These are phyloP conservation scores for Rhynchospora pubera DNA, from an alignment of 176 grass and related monocot species.

Conservation along the genomic window DNA sequence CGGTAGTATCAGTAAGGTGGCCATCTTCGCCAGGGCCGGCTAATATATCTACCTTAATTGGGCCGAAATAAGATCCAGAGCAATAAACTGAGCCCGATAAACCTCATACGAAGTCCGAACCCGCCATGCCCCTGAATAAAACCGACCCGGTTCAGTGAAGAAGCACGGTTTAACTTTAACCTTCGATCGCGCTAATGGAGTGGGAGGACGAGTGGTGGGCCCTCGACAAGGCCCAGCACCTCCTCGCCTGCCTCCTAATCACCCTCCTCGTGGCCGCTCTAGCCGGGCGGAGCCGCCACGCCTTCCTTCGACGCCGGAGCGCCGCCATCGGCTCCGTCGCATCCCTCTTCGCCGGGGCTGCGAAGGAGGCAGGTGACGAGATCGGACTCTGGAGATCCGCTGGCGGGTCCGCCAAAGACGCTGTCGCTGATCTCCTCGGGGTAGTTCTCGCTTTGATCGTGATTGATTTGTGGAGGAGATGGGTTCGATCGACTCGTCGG, in stretches of 20 bases:
- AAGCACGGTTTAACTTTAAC: neutral
- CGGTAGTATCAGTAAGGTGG: no score
- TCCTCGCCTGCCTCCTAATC: conserved; percentile 65
- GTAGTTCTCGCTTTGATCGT: conserved; percentile 28
- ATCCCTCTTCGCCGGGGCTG: conserved; percentile 49
- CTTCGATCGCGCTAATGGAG: conserved; percentile 39
- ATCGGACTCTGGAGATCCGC: conserved; percentile 56
- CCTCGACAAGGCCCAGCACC: conserved; percentile 60
- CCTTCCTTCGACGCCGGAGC: conserved; percentile 38
- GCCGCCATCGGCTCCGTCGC: conserved; percentile 36
- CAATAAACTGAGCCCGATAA: neutral
- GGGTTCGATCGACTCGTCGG: conserved; percentile 9
- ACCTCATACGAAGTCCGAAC: neutral
- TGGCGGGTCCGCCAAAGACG: conserved; percentile 67
- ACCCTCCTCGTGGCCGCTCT: conserved; percentile 34
- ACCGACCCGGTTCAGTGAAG: neutral
- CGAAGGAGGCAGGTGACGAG: conserved; percentile 77
- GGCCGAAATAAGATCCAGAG: neutral
- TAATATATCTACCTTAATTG: neutral
- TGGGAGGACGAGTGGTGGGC: conserved; percentile 70
- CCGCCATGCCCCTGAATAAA: neutral
- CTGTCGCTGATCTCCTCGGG: conserved; percentile 54
- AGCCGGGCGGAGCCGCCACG: conserved; percentile 31
- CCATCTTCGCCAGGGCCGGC: no score
- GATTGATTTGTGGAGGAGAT: conserved; percentile 20